Evolutionary conservation across 2,329 filamentous ascomycete genomes (phyloP), one percentile per base, ranked within the genome.

Genomic region (Fusarium sp.): DNA sequence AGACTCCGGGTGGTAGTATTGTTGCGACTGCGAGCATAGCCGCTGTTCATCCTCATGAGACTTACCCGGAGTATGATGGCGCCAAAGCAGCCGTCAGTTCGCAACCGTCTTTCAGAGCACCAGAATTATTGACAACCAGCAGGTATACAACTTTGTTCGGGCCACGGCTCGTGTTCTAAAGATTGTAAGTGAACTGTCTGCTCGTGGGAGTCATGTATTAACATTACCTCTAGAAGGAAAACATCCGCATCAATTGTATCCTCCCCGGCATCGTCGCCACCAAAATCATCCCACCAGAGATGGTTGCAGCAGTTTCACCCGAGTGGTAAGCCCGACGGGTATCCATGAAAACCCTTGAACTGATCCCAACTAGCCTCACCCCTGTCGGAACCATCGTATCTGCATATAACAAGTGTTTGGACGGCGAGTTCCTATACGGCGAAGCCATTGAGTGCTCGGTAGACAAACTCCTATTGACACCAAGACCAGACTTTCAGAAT

Each of bases 11-110:
- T 3, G 84, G 84, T 1, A 80, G 77, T 58, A 84, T 86, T 55
- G 75, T 85, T 11, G 78, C 80, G 2, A 86, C 84, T 1, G 78
- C 79, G 3, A 84, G 81, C 62, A 80, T 83, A 60, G 80, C 82
- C 2, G 82, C 77, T 1, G 66, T 86, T 1, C 82, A 82, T 50
- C 83, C 85, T 1, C 81, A 84, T 62, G 65, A 75, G 9, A 77
- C 80, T 0, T 84, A 82, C 61, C 85, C 85, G 0, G 82, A 87
- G 68, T 87, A 88, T 72, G 82, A 80, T 56, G 83, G 83, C n/a
- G 82, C 84, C 8, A 88, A 88, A 68, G 84, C 86, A 4, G 86
- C 81, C 1, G 80, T 85, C n/a, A 61, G 61, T 55, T 30, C 27
- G 34, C 13, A 10, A 2, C 7, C 15, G 12, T 15, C 12, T 23